Evolutionary conservation across 768 basidiomycete species (phyloP).

Genomic region (Pleurotus platypus): DNA sequence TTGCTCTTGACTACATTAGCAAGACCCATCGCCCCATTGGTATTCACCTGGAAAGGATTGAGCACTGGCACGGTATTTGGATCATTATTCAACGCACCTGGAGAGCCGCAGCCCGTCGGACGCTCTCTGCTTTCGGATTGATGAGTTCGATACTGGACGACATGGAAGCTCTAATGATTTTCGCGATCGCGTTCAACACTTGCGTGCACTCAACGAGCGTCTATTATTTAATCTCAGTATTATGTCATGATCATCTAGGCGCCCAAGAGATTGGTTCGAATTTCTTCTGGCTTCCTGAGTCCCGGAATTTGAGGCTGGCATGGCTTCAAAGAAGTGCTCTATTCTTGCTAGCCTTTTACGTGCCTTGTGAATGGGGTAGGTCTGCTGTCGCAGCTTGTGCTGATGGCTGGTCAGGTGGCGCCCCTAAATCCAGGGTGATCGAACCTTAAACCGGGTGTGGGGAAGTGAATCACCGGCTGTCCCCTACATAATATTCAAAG

Average conservation of each 20-base stretch:
- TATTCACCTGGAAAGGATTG: slow-evolving; percentile 65
- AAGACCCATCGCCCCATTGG: slow-evolving; percentile 93
- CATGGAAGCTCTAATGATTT: slow-evolving; percentile 28
- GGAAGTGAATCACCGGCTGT: background rate
- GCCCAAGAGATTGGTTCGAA: no score
- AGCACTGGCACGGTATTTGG: background rate
- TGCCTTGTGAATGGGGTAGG: no score
- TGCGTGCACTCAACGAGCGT: no score
- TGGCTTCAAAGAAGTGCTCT: no score
- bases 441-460: background rate
- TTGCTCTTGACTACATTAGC: slow-evolving; percentile 97
- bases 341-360: no score
- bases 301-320: no score
- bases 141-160: slow-evolving; percentile 88
- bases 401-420: no score
- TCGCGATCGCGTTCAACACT: background rate
- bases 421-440: no score
- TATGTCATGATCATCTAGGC: no score
- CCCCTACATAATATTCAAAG: background rate
- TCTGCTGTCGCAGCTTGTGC: no score
- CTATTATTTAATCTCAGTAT: no score
- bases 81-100: slow-evolving; percentile 52
- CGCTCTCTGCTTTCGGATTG: slow-evolving; percentile 95
- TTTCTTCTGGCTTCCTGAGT: no score
- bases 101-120: slow-evolving; percentile 84